These are phyloP conservation scores for Talaromyces islandicus DNA, from an alignment of 2,329 filamentous ascomycete species.

Conservation along the genomic window DNA sequence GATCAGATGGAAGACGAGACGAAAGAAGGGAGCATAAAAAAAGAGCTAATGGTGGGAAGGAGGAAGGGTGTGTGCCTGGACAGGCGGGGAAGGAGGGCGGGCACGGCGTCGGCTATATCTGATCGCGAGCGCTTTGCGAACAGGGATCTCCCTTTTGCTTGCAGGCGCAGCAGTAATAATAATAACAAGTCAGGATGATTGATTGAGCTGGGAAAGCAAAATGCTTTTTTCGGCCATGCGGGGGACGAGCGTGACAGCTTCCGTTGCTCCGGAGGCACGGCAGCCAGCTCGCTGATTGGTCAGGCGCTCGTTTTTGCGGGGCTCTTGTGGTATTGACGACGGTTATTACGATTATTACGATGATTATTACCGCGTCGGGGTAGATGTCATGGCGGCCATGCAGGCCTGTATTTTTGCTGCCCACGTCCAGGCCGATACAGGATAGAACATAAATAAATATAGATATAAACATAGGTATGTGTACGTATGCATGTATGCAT, in stretches of 20 bases:
- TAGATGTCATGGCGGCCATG: background rate
- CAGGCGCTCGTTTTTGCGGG: background rate
- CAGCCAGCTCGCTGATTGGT: background rate
- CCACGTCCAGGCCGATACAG: background rate
- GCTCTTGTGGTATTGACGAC: background rate
- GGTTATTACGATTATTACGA: too few relatives aligned
- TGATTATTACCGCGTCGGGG: background rate
- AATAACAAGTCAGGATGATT: background rate
- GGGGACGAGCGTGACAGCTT: background rate
- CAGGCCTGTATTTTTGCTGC: background rate
- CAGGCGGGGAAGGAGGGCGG: background rate
- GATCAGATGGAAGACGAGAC: background rate
- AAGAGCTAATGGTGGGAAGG: background rate
- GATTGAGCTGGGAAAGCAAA: background rate
- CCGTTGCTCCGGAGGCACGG: slow-evolving; percentile 2
- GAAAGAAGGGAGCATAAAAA: background rate
- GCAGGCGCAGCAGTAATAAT: background rate
- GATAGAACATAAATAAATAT: background rate
- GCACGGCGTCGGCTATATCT: background rate
- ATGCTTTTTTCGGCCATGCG: background rate
- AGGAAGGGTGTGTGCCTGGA: background rate
- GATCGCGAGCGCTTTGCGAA: background rate
- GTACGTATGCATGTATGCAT: too few relatives aligned
- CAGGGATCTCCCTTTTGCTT: background rate
- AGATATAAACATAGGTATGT: too few relatives aligned